Evolutionary conservation across 176 grass and related monocot genomes (phyloP).

Genomic region (Olyra latifolia): DNA sequence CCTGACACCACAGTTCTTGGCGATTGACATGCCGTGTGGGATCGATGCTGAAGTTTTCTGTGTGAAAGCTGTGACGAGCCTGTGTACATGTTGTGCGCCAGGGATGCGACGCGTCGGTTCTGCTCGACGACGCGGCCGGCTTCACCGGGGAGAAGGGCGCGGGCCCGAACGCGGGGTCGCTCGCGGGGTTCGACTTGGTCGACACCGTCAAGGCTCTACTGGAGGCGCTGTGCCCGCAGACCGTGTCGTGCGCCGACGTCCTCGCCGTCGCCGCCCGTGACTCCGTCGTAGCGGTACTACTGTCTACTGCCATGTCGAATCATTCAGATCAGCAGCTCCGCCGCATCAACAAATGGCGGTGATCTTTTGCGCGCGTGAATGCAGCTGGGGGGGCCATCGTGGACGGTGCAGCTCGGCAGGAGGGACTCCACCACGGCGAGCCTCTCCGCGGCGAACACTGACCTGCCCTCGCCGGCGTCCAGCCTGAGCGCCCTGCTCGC

Average conservation of each 20-base stretch:
- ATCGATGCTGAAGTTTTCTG: background rate
- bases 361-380: background rate
- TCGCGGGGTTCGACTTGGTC: slow-evolving; percentile 51
- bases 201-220: slow-evolving; percentile 54
- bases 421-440: slow-evolving; percentile 51
- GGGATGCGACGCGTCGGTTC: slow-evolving; percentile 60
- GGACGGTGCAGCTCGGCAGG: slow-evolving; percentile 48
- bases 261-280: slow-evolving; percentile 59
- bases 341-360: background rate
- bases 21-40: background rate
- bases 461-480: slow-evolving; percentile 39
- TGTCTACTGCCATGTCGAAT: background rate
- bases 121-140: slow-evolving; percentile 56
- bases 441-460: slow-evolving; percentile 15
- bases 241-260: slow-evolving; percentile 65
- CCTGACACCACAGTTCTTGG: background rate
- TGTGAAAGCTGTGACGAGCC: background rate
- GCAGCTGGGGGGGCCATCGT: slow-evolving; percentile 45
- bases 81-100: slow-evolving; percentile 9
- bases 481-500: slow-evolving; percentile 39
- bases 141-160: slow-evolving; percentile 71
- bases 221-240: slow-evolving; percentile 51
- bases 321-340: background rate
- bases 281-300: slow-evolving; percentile 57
- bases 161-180: slow-evolving; percentile 46